Evolutionary conservation across 306 rosid genomes (phyloP).

Genomic region (Quercus mongolica): DNA sequence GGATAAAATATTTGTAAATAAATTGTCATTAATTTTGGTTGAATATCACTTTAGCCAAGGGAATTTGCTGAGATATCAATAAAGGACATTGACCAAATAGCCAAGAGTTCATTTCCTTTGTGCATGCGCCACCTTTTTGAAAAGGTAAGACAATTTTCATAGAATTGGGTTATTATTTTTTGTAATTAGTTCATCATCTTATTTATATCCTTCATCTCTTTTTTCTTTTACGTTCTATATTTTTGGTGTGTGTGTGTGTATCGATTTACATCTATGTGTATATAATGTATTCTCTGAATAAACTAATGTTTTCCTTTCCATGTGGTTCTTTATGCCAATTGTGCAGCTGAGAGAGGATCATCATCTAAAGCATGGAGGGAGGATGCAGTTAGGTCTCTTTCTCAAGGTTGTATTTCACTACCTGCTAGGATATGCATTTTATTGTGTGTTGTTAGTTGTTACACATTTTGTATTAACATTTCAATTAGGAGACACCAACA

Average conservation of each 20-base stretch:
- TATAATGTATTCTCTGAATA: neutral
- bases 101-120: slow-evolving; percentile 87
- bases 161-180: slow-evolving; percentile 9
- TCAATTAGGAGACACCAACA: neutral
- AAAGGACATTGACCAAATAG: slow-evolving; percentile 74
- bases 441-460: neutral
- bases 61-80: slow-evolving; percentile 68
- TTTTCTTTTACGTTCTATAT: neutral
- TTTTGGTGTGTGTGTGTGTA: neutral
- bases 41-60: slow-evolving; percentile 54
- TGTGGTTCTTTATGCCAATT: slow-evolving; percentile 19
- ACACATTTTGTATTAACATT: neutral
- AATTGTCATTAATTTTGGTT: slow-evolving; percentile 21
- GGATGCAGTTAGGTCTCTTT: slow-evolving; percentile 97
- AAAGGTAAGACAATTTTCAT: slow-evolving; percentile 53
- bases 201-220: neutral
- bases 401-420: slow-evolving; percentile 62
- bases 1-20: slow-evolving; percentile 7
- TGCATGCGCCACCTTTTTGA: slow-evolving; percentile 95
- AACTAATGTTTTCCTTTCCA: neutral
- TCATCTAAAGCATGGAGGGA: slow-evolving; percentile 97
- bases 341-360: slow-evolving; percentile 92
- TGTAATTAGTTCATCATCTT: neutral
- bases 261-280: neutral
- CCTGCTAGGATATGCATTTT: slow-evolving; percentile 4